Percentiles rank a stretch among this genome's conserved stretches.
phyloP scores from a whole-genome alignment of 2,329 filamentous ascomycete genomes.

The Colletotrichum tofieldiae region DNA sequence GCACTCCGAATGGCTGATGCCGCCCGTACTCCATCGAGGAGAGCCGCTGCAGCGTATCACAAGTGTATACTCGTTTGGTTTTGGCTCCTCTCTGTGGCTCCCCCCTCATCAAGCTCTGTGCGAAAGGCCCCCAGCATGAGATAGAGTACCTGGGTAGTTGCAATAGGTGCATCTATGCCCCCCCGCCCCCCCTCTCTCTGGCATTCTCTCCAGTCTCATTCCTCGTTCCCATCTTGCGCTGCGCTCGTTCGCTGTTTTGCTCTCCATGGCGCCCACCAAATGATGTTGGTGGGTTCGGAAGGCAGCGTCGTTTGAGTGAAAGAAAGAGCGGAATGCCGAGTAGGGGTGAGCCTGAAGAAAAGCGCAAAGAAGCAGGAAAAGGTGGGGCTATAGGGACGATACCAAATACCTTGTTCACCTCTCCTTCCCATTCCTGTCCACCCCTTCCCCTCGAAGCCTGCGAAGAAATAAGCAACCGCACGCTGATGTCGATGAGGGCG shows the following conservation, averaged over 20 bases:
- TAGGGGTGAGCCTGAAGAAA: slow-evolving; percentile 3
- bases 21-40: background rate
- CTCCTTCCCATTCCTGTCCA: background rate
- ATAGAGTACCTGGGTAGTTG: background rate
- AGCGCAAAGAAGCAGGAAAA: background rate
- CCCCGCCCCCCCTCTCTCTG: background rate
- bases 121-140: background rate
- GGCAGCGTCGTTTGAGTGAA: background rate
- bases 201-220: slow-evolving; percentile 3
- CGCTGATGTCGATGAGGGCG: slow-evolving; percentile 36
- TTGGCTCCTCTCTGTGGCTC: slow-evolving; percentile 12
- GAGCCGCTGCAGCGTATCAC: slow-evolving; percentile 9
- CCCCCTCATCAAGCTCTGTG: background rate
- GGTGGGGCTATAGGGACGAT: background rate
- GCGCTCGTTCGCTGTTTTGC: slow-evolving; percentile 34
- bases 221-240: background rate
- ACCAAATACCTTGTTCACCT: slow-evolving; percentile 7
- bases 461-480: slow-evolving; percentile 37
- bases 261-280: slow-evolving; percentile 15
- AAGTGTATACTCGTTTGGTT: background rate
- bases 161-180: background rate
- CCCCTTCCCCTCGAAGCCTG: background rate
- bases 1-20: slow-evolving; percentile 1
- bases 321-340: background rate
- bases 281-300: slow-evolving; percentile 4